phyloP scores from a whole-genome alignment of 1,284 basidiomycete species.

The Phylloboletellus chloephorus region DNA sequence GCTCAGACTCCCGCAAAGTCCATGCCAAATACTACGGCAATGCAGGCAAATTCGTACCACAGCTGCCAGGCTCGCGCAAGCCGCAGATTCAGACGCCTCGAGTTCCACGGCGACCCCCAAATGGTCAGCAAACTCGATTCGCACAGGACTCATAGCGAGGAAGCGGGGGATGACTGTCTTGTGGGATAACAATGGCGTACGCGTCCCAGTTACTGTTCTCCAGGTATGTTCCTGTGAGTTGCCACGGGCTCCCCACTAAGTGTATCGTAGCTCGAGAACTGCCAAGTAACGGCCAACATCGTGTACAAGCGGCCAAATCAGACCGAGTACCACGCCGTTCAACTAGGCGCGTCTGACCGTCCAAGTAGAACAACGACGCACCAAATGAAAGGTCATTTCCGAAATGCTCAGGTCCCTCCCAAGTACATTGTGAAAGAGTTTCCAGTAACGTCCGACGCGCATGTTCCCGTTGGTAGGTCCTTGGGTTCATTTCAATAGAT shows the following conservation, averaged over 20 bases:
- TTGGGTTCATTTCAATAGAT: background rate
- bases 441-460: slow-evolving; percentile 81
- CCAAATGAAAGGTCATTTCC: slow-evolving; percentile 85
- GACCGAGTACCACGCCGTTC: slow-evolving; percentile 78
- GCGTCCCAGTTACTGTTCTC: slow-evolving; percentile 89
- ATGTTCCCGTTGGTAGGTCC: slow-evolving; percentile 74
- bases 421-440: slow-evolving; percentile 92
- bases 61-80: slow-evolving; percentile 30
- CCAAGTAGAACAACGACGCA: slow-evolving; percentile 61
- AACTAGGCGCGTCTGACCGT: slow-evolving; percentile 76
- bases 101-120: slow-evolving; percentile 34
- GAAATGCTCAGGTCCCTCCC: slow-evolving; percentile 73
- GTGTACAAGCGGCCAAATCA: slow-evolving; percentile 56
- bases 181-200: slow-evolving; percentile 86
- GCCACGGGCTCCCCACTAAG: slow-evolving; percentile 9
- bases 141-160: slow-evolving; percentile 91
- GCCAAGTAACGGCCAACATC: slow-evolving; percentile 79
- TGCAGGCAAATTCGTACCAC: slow-evolving; percentile 39
- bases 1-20: slow-evolving; percentile 41
- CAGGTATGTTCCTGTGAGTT: slow-evolving; percentile 57
- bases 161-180: slow-evolving; percentile 96
- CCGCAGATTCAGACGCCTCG: slow-evolving; percentile 28
- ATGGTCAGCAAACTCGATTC: slow-evolving; percentile 85
- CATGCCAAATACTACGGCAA: slow-evolving; percentile 33
- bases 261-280: slow-evolving; percentile 63